Conservation (phyloP, 305 asterid species). For the Rubia balearica region DNA sequence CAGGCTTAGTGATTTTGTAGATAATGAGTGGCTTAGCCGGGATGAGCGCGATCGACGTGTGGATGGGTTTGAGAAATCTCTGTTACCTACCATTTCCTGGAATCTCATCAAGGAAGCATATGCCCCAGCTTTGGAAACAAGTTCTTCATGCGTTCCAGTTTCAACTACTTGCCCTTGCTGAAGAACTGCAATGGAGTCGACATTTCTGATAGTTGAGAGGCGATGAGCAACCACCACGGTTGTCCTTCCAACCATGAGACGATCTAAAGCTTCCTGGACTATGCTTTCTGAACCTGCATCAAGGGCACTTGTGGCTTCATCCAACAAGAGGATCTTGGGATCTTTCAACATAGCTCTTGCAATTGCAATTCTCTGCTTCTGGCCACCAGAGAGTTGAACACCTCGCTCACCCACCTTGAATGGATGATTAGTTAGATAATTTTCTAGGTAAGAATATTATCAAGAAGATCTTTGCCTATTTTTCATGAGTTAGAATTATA, state of each 20-base stretch:
- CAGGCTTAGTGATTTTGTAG: constrained; percentile 92
- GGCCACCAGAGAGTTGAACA: constrained; percentile 85
- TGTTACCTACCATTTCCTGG: constrained; percentile 82
- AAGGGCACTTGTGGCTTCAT: constrained; percentile 93
- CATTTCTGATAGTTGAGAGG: constrained; percentile 80
- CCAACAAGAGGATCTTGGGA: constrained; percentile 86
- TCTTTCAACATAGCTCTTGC: constrained; percentile 93
- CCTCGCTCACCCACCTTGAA: constrained; percentile 95
- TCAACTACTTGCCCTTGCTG: constrained; percentile 96
- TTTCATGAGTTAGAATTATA: neutral
- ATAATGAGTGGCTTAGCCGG: constrained; percentile 75
- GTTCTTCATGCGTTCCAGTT: constrained; percentile 91
- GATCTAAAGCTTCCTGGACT: constrained; percentile 91
- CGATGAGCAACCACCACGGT: constrained; percentile 95
- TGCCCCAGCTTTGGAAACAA: constrained; percentile 76
- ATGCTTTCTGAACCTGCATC: constrained; percentile 87
- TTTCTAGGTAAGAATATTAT: neutral
- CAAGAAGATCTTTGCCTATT: neutral
- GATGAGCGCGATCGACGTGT: constrained; percentile 79
- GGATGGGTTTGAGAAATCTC: constrained; percentile 84
- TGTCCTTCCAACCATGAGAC: constrained; percentile 92
- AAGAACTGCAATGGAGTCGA: constrained; percentile 80
- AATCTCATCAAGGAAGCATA: constrained; percentile 79
- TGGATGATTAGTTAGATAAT: neutral
- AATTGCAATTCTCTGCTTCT: constrained; percentile 87